Conservation (phyloP, 176 grass and related monocot species). For the Oryza coarctata region DNA sequence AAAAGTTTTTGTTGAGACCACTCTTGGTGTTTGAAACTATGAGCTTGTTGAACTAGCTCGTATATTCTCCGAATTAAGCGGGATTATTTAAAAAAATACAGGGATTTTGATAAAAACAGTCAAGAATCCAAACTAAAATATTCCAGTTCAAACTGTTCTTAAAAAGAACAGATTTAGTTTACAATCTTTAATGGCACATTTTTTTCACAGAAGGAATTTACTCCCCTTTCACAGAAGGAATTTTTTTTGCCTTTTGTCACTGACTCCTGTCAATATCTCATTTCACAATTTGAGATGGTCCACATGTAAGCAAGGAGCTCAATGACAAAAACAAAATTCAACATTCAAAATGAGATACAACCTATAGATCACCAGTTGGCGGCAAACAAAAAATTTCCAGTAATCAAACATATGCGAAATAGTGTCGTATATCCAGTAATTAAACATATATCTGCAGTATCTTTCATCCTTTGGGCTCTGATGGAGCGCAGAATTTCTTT, state of each 20-base stretch:
- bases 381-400: no score
- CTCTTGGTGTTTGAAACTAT: neutral
- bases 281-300: neutral
- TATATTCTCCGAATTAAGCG: neutral
- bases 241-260: neutral
- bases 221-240: neutral
- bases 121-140: neutral
- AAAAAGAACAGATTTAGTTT: neutral
- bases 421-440: no score
- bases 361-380: no score
- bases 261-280: neutral
- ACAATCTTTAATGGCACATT: neutral
- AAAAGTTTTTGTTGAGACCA: no score
- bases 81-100: no score
- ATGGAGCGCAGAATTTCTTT: no score
- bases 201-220: no score
- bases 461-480: neutral
- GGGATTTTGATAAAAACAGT: neutral
- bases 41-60: neutral
- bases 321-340: neutral
- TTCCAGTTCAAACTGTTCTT: neutral
- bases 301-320: neutral
- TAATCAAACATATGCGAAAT: no score
- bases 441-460: neutral
- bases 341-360: no score